These are phyloP conservation scores for Thozetella sp. DNA, from an alignment of 495 filamentous ascomycete genomes.

Conservation along the genomic window DNA sequence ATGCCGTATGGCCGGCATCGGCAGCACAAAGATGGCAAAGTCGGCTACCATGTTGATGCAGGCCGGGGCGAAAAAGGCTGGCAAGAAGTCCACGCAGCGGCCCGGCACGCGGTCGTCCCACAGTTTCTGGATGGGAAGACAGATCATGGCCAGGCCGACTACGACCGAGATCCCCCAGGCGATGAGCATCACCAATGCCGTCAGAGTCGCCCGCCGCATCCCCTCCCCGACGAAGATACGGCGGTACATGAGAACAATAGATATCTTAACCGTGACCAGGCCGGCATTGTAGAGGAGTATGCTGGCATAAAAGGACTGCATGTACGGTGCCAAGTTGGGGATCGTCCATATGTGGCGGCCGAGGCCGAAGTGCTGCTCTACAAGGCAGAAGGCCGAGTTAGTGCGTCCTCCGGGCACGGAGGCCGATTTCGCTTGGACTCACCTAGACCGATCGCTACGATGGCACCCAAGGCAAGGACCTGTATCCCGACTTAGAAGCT, in stretches of 20 bases:
- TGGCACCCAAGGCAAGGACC: not conserved
- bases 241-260: conserved; percentile 16
- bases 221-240: conserved; percentile 11
- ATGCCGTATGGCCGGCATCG: conserved; percentile 17
- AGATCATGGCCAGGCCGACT: conserved; percentile 2
- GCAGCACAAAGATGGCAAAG: conserved; percentile 19
- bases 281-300: conserved; percentile 16
- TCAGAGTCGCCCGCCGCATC: not conserved
- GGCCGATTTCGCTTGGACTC: not conserved
- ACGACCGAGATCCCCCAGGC: conserved; percentile 7
- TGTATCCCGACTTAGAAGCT: not conserved
- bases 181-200: conserved; percentile 3
- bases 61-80: conserved; percentile 11
- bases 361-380: not conserved
- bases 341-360: not conserved
- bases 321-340: not conserved
- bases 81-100: conserved; percentile 2
- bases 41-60: conserved; percentile 21
- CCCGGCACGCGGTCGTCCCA: conserved; percentile 6
- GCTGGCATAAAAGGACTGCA: conserved; percentile 9
- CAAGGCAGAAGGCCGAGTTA: not conserved
- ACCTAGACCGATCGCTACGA: not conserved
- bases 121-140: conserved; percentile 4
- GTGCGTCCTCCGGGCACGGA: not conserved
- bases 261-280: conserved; percentile 12